Percentiles rank a stretch among this genome's conserved stretches.
These are phyloP conservation scores for Arthroderma sp. DNA, from an alignment of 2,329 filamentous ascomycete genomes.

Conservation along the genomic window DNA sequence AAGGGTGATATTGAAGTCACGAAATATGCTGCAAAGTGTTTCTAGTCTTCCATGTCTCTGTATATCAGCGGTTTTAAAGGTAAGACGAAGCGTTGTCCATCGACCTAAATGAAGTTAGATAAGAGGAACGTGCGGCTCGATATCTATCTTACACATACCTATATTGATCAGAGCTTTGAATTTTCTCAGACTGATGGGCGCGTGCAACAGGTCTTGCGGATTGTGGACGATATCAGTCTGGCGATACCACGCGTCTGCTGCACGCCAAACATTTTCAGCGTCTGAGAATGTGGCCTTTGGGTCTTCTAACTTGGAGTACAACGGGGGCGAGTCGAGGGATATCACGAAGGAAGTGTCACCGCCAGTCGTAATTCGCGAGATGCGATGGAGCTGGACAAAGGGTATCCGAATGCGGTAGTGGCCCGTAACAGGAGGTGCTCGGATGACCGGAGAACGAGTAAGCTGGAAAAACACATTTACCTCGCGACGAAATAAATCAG, in stretches of 20 bases:
- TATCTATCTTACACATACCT: conserved; percentile 25
- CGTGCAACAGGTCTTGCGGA: conserved; percentile 20
- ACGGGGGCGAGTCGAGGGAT: conserved; percentile 31
- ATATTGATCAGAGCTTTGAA: conserved; percentile 45
- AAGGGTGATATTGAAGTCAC: conserved; percentile 59
- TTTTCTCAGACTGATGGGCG: conserved; percentile 37
- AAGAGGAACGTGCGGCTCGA: neutral
- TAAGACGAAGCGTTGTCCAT: conserved; percentile 50
- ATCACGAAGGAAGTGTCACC: conserved; percentile 22
- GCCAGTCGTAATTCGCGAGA: conserved; percentile 22
- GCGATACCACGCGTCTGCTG: conserved; percentile 47
- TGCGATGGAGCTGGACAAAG: conserved; percentile 30
- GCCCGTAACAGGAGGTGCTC: conserved; percentile 3
- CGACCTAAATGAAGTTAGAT: conserved; percentile 29
- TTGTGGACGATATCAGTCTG: conserved; percentile 49
- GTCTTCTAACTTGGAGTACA: conserved; percentile 29
- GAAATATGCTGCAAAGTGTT: conserved; percentile 42
- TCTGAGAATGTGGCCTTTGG: conserved; percentile 29
- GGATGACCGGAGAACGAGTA: neutral
- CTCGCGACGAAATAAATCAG: conserved; percentile 33
- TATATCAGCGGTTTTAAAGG: conserved; percentile 25
- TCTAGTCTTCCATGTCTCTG: conserved; percentile 24
- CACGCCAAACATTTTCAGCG: conserved; percentile 37
- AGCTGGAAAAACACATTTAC: conserved; percentile 32
- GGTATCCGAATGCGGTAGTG: conserved; percentile 33